Conservation (phyloP, 768 basidiomycete species). For the Termitomyces sp. region DNA sequence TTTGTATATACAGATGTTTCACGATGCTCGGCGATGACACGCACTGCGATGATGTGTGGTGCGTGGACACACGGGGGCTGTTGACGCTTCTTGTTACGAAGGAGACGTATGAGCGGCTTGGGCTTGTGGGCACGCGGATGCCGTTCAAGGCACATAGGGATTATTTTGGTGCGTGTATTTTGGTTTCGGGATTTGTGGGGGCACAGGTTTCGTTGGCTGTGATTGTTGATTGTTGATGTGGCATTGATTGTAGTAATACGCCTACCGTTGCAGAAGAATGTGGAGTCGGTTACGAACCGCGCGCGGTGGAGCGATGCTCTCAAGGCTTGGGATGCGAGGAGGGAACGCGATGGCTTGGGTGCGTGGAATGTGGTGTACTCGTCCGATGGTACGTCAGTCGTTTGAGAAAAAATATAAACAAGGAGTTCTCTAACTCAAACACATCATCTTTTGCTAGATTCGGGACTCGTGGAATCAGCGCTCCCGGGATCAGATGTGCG, state of each 20-base stretch:
- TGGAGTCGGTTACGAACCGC: slow-evolving; percentile 29
- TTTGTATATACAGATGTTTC: slow-evolving; percentile 12
- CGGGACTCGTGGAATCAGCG: slow-evolving; percentile 18
- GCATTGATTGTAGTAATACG: slow-evolving; percentile 34
- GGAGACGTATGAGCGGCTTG: slow-evolving; percentile 54
- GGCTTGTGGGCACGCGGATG: slow-evolving; percentile 49
- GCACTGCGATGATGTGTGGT: slow-evolving; percentile 56
- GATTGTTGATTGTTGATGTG: background rate
- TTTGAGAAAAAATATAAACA: too few species aligned
- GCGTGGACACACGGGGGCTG: slow-evolving; percentile 56
- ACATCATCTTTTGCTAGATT: background rate
- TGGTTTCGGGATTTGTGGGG: slow-evolving; percentile 4
- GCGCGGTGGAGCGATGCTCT: slow-evolving; percentile 36
- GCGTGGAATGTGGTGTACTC: slow-evolving; percentile 44
- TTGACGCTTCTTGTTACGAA: slow-evolving; percentile 53
- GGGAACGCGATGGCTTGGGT: slow-evolving; percentile 24
- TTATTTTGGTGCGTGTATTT: slow-evolving; percentile 36
- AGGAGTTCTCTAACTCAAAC: too few species aligned
- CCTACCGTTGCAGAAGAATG: slow-evolving; percentile 34
- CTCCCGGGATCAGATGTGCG: slow-evolving; percentile 11
- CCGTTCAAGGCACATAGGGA: slow-evolving; percentile 47
- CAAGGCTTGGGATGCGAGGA: slow-evolving; percentile 41
- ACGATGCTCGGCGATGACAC: slow-evolving; percentile 28
- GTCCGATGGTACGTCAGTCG: slow-evolving; percentile 15
- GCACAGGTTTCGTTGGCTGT: too few species aligned